Evolutionary conservation across 1,284 basidiomycete genomes (phyloP), one percentile per base, ranked within the genome.

Genomic region (Amylostereum areolatum): DNA sequence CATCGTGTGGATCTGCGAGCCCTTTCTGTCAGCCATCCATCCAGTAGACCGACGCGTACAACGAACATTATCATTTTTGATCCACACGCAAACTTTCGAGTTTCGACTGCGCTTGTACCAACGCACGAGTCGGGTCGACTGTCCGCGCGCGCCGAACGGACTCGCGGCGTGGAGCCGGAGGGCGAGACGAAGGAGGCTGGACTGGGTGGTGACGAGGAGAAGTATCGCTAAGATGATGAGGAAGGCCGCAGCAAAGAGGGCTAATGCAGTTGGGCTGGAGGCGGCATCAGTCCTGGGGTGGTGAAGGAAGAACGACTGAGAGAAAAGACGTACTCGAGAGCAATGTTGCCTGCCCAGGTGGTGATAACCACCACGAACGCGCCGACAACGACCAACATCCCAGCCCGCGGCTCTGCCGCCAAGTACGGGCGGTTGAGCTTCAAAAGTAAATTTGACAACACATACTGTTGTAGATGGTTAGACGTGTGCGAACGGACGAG

Each of bases 351-450:
- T 1, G 68, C 76, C 48, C 33, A 48, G 5, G 54, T 57, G 25
- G 45, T 45, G 48, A 79, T 71, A 3, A 85, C 69, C 0, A 53
- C 45, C 4, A 69, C 64, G 2, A 68, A 56, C 0, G 74, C 68
- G n/a, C 84, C 62, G 2, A 66, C 39, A 29, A 81, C 54, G 0
- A 79, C 67, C 9, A 69, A 48, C 8, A 76, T 53, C 12, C 79
- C 67, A 6, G 76, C 72, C 25, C 58, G 65, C 5, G 64, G 66
- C 3, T 62, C 52, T 27, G 82, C 71, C 2, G 71, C 73, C 7
- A 89, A 62, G 37, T 77, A 71, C 3, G 81, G 78, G 3, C 85
- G 74, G 49, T 81, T 82, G 64, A 83, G 82, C 52, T 78, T 80
- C 35, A 89, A 68, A 4, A 86, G 52, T 3, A 87, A 57, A 25